Base-by-base conservation (phyloP, 495 filamentous ascomycete species). In the Trichoderma erinaceum region DNA sequence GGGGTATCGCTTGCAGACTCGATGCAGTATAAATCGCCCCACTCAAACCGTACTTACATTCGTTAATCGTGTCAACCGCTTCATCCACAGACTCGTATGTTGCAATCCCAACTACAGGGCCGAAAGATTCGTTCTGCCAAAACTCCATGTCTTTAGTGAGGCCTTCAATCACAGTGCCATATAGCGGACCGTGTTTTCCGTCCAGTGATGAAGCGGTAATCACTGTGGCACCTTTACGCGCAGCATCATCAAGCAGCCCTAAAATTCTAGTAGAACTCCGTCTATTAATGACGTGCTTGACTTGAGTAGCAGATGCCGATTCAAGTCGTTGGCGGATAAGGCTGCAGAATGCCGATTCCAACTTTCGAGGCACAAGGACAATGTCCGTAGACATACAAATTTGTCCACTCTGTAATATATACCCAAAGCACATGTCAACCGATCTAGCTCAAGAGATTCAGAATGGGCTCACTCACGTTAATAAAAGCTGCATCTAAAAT, bases 11-110 rank as follows among this genome's bases (percentile, higher is more conserved):
- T 69, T 81, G 73, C 66, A 87, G 89, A 64, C 89, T 70, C 69
- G 90, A 81, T 71, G 80, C 82, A 23, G 88, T 90, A 71, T 90
- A 91, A 63, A 92, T 84, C 35, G 88, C 88, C 4, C 87, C 87
- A 35, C 52, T 11, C 11, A 90, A 83, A 66, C 89, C 89, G 25
- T 89, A 79, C 56, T 84, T 78, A 8, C 88, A 89, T 61, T 82
- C 69, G 75, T 91, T 92, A 8, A 89, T 88, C 56, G 87, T 82
- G 52, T 70, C 67, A 63, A 91, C 78, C 4, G 84, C 87, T 74
- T 88, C 84, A 27, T 83, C 82, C 18, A 86, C 75, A 35, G 79
- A 80, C 13, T 83, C 74, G 71, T 89, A 91, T 65, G 84, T 80
- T 23, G 88, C 74, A 46, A 91, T 82, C 18, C 81, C 82, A 77